Conservation (phyloP, 2,329 filamentous ascomycete genomes). For the Thelonectria blattea region DNA sequence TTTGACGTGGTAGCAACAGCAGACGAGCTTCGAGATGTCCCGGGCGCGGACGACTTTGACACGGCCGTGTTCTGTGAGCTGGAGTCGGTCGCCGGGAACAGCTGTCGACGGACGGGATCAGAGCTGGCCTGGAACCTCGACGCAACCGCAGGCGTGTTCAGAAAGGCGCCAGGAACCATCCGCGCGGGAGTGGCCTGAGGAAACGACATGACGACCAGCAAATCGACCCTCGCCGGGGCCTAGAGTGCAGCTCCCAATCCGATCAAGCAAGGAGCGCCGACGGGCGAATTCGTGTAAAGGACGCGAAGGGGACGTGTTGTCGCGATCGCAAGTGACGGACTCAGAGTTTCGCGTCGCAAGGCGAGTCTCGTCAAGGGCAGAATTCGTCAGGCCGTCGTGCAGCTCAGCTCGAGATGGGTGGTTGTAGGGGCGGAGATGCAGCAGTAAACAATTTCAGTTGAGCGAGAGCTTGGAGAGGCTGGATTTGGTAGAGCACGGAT, state of each 20-base stretch:
- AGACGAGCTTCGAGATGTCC: conserved; percentile 30
- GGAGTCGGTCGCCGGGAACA: conserved; percentile 50
- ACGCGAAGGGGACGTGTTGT: conserved; percentile 25
- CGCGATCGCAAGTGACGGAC: conserved; percentile 15
- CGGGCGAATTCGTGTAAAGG: conserved; percentile 39
- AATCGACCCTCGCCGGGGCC: conserved; percentile 38
- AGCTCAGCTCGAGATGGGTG: conserved; percentile 24
- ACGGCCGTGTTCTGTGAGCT: conserved; percentile 27
- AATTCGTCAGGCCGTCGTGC: conserved; percentile 34
- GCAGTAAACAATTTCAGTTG: conserved; percentile 40
- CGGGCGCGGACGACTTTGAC: conserved; percentile 28
- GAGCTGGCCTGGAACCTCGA: conserved; percentile 52
- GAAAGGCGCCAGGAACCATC: conserved; percentile 75
- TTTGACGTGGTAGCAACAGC: conserved; percentile 28
- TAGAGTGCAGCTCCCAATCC: conserved; percentile 39
- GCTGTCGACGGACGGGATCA: conserved; percentile 58
- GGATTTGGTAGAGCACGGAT: conserved; percentile 42
- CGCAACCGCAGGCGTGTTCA: conserved; percentile 73
- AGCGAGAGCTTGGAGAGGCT: conserved; percentile 45
- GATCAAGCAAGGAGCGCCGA: conserved; percentile 32
- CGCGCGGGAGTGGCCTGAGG: conserved; percentile 70
- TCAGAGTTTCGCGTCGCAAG: conserved; percentile 22
- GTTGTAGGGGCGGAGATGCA: conserved; percentile 29
- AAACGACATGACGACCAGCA: conserved; percentile 57
- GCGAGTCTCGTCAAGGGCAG: conserved; percentile 18